Percentiles rank a stretch among this genome's conserved stretches.
Evolutionary conservation across 1,284 basidiomycete species (phyloP).

Genomic region (Boletellus deceptivus): DNA sequence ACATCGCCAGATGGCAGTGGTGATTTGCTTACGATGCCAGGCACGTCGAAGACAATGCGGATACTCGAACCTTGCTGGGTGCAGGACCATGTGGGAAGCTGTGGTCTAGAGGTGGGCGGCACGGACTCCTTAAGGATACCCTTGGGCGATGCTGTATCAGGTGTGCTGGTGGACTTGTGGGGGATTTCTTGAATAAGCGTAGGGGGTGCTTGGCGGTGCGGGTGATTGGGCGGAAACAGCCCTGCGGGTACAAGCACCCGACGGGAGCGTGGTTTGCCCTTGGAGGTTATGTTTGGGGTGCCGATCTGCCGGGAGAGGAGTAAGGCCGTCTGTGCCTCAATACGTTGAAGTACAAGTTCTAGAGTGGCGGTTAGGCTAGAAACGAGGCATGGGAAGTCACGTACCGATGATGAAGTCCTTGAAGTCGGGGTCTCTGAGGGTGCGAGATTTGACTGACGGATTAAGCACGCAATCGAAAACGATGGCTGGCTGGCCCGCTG

Average conservation of each 20-base stretch:
- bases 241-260: constrained; percentile 50
- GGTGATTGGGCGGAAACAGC: constrained; percentile 37
- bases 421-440: constrained; percentile 59
- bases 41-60: constrained; percentile 48
- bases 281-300: constrained; percentile 68
- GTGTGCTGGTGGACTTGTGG: constrained; percentile 5
- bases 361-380: constrained; percentile 10
- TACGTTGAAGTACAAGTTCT: constrained; percentile 68
- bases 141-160: constrained; percentile 29
- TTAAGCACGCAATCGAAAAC: constrained; percentile 73
- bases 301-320: constrained; percentile 61
- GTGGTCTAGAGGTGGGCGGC: constrained; percentile 10
- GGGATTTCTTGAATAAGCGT: constrained; percentile 48
- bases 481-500: constrained; percentile 64
- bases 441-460: constrained; percentile 52
- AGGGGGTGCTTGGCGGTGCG: constrained; percentile 17
- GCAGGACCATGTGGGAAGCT: constrained; percentile 49
- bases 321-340: constrained; percentile 58
- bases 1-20: constrained; percentile 9
- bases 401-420: constrained; percentile 67
- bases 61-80: constrained; percentile 40
- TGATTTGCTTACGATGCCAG: constrained; percentile 46
- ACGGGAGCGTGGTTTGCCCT: constrained; percentile 60
- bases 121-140: constrained; percentile 38
- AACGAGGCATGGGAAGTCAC: constrained; percentile 15